Evolutionary conservation across 257 asterid species (phyloP).

Genomic region (Ehretia macrophylla): DNA sequence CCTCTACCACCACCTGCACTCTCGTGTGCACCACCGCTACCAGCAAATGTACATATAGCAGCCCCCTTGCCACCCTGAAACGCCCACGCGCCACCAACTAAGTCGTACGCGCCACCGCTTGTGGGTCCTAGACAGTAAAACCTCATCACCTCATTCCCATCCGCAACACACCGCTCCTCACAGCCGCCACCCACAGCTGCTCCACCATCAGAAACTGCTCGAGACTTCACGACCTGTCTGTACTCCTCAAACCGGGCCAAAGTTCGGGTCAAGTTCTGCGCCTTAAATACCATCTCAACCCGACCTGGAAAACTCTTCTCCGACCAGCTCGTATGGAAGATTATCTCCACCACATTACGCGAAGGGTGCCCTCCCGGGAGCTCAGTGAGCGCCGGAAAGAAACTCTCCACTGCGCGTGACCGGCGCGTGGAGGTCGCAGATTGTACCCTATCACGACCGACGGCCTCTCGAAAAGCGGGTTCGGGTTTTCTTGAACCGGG

Average conservation of each 20-base stretch:
- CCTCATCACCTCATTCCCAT: conserved; percentile 94
- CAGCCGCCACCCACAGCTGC: conserved; percentile 30
- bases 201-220: conserved; percentile 27
- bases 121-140: conserved; percentile 71
- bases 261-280: conserved; percentile 65
- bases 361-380: conserved; percentile 81
- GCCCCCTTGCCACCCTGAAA: conserved; percentile 48
- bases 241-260: conserved; percentile 86
- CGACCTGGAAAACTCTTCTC: conserved; percentile 60
- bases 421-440: conserved; percentile 20
- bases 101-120: conserved; percentile 53
- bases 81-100: conserved; percentile 54
- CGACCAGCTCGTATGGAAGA: conserved; percentile 88
- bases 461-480: conserved; percentile 13
- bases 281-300: conserved; percentile 88
- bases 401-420: conserved; percentile 31
- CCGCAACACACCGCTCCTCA: conserved; percentile 86
- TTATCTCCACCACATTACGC: conserved; percentile 88
- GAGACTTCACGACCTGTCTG: conserved; percentile 48
- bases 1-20: conserved; percentile 84
- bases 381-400: conserved; percentile 68
- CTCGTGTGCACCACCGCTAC: conserved; percentile 78
- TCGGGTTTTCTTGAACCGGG: conserved; percentile 39
- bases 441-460: conserved; percentile 13
- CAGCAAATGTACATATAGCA: conserved; percentile 57